phyloP scores from a whole-genome alignment of 495 filamentous ascomycete species.

The Elaphomyces granulatus region DNA sequence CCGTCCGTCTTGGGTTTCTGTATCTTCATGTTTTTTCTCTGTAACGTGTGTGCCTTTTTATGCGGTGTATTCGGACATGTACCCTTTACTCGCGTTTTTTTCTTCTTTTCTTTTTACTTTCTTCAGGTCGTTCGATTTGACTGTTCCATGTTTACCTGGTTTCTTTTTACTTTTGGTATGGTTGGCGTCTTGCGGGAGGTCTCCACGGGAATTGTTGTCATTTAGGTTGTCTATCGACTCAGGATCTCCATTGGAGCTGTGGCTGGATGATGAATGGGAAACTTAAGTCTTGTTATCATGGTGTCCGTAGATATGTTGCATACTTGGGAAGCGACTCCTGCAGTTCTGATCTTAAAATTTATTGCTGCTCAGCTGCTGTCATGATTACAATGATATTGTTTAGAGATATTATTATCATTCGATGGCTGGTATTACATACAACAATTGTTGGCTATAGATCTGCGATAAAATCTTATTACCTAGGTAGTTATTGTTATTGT shows the following conservation, averaged over 20 bases:
- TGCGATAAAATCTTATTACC: too few relatives aligned
- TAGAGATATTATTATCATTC: too few relatives aligned
- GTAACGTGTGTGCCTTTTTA: conserved; percentile 22
- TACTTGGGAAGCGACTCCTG: too few relatives aligned
- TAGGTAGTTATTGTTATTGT: too few relatives aligned
- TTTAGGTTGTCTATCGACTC: neutral
- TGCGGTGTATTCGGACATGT: conserved; percentile 16
- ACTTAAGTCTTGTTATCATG: too few relatives aligned
- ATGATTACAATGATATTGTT: too few relatives aligned
- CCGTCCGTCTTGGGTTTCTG: conserved; percentile 12
- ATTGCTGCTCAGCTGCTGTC: too few relatives aligned
- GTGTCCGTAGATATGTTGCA: too few relatives aligned
- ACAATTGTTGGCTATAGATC: too few relatives aligned
- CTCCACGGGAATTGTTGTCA: conserved; percentile 23
- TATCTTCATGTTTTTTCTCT: conserved; percentile 11
- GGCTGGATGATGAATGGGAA: neutral
- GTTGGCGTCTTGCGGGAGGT: conserved; percentile 33
- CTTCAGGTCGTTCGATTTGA: conserved; percentile 18
- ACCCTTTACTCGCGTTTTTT: conserved; percentile 12
- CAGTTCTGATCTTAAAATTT: too few relatives aligned
- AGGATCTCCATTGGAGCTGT: neutral
- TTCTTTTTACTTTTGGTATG: conserved; percentile 17
- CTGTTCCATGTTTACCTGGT: conserved; percentile 7
- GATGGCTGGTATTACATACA: too few relatives aligned
- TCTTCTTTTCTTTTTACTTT: conserved; percentile 9